Evolutionary conservation across 305 asterid genomes (phyloP), one percentile per base, ranked within the genome.

Genomic region (Solanum hybrid): DNA sequence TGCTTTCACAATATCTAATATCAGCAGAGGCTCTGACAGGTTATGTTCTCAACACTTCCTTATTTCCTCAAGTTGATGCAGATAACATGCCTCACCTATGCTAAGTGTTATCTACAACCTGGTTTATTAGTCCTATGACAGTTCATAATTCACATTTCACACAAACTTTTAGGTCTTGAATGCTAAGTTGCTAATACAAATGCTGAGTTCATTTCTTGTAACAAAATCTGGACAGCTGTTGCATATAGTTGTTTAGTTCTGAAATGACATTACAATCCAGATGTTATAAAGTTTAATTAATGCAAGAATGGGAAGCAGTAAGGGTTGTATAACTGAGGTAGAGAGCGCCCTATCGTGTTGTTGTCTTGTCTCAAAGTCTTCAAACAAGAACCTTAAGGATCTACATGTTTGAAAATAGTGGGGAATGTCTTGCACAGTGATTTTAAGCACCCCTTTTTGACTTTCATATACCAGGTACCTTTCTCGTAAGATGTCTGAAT

Each of bases 1-100:
- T 91, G 91, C 96, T 87, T 95, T 96, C 91, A 94, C 99, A 7
- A 96, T 97, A 93, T 94, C 99, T 6, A 96, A 94, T 91, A 94
- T 96, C 89, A 89, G 76, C 86, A 91, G 91, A 26, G 99, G 98
- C 91, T 97, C 99, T 87, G 77, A 94, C 93, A 94, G 96, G 99
- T 95, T 93, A 91, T 89, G 56, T n/a, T 45, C 76, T 60, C 38
- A 78, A 22, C 56, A 31, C 45, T 45, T 82, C 27, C 36, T 31
- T 10, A 45, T 56, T 84, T 84, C 22, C 40, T 32, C 45, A 22
- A 51, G 40, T 84, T 51, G 42, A 6, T 51, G 75, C 32, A 31
- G 31, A 31, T 51, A 31, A 84, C 87, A 31, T 45, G 15, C n/a
- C 87, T 84, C 31, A 51, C 15, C 31, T 51, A 11, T 51, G 42